Base-by-base conservation (phyloP, 495 filamentous ascomycete genomes). In the Aspergillus mulundensis region DNA sequence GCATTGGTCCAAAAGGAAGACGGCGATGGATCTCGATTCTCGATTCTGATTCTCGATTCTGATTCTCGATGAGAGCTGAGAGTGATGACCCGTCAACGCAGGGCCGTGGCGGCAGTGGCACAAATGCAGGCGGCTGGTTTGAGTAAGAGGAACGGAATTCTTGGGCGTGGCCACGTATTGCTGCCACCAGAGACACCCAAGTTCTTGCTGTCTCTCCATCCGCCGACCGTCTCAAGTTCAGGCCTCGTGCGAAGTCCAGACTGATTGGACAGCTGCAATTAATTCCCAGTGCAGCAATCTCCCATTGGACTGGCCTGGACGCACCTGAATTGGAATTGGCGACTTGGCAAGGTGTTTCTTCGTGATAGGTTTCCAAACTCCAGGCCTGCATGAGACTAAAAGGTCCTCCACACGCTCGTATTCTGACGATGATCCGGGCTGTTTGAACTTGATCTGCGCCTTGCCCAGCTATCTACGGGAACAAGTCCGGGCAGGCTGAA, bases 91-190 rank as follows among this genome's bases (percentile, higher is more conserved):
- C 21, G 24, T 38, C 41, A 40, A 58, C 50, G 51, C 59, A 61
- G 55, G 53, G 28, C 10, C 5, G 28, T 30, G 10, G 28, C 10
- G 28, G 45, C 45, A 47, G 45, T 36, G 45, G 54, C 54, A 61
- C 61, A 60, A 53, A 64, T 57, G 61, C 58, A 64, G 55, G 58
- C 32, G 52, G 58, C 61, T 58, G 41, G 55, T 64, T 64, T 21
- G 43, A 61, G 61, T 61, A 64, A 64, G 28, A 47, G 32, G 48
- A 36, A 23, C 34, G 25, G 8, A 28, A 3, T 8, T 28, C 8
- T 28, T 8, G 25, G 25, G 25, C 25, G 25, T 28, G 25, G 4
- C 4, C 8, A 28, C 25, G 25, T 28, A 28, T 8, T 28, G 3
- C 25, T 28, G 4, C 25, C 25, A 28, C 25, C 25, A 8, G 25